phyloP scores from a whole-genome alignment of 1,284 basidiomycete genomes.

The Dichomitus squalens region DNA sequence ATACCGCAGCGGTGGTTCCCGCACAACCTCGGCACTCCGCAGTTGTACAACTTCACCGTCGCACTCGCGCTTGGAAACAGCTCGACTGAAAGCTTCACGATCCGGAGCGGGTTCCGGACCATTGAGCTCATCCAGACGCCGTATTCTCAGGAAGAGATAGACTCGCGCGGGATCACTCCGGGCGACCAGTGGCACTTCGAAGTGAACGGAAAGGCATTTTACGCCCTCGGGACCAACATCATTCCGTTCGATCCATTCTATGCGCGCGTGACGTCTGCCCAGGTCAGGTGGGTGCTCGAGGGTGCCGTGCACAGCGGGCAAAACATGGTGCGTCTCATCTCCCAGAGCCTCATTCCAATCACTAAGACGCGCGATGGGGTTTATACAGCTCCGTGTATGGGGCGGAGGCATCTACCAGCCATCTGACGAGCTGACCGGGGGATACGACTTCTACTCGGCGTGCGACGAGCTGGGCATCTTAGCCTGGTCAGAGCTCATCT shows the following conservation, averaged over 20 bases:
- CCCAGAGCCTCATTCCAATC: no score
- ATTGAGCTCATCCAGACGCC: slow-evolving; percentile 52
- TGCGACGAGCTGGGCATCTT: slow-evolving; percentile 68
- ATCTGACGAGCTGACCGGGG: slow-evolving; percentile 45
- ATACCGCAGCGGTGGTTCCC: slow-evolving; percentile 57
- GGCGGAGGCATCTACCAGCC: slow-evolving; percentile 50
- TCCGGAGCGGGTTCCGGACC: slow-evolving; percentile 60
- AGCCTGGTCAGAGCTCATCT: slow-evolving; percentile 68
- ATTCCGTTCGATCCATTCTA: slow-evolving; percentile 67
- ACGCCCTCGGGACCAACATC: slow-evolving; percentile 56
- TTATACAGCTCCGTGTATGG: slow-evolving; percentile 55
- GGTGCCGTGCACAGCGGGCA: slow-evolving; percentile 57
- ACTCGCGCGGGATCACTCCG: slow-evolving; percentile 51
- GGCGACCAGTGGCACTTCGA: slow-evolving; percentile 64
- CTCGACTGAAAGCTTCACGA: slow-evolving; percentile 33
- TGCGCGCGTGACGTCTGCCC: slow-evolving; percentile 49
- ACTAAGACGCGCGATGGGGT: no score
- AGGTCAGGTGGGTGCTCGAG: slow-evolving; percentile 57
- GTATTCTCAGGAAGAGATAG: slow-evolving; percentile 48
- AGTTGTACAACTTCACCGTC: slow-evolving; percentile 53
- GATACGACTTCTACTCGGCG: slow-evolving; percentile 58
- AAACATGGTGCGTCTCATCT: slow-evolving; percentile 54
- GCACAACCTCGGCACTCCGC: slow-evolving; percentile 54
- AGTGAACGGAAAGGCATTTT: slow-evolving; percentile 58
- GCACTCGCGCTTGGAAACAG: slow-evolving; percentile 29